A percentile compares a stretch with the other conserved stretches of the same genome.
Conservation (phyloP, 441 rosid species). For the Manihot esculenta region DNA sequence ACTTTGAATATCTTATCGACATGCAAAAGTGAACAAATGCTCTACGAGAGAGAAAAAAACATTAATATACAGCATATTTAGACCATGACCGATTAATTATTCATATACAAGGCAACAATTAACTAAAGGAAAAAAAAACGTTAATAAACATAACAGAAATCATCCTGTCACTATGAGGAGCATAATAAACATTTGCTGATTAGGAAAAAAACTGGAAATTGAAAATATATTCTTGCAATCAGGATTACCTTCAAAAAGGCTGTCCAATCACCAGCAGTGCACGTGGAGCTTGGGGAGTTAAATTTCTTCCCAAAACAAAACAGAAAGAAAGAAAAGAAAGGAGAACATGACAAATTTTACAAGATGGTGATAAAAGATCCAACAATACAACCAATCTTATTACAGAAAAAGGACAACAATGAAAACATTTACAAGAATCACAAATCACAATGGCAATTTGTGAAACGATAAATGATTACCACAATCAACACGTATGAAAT, state of each 20-base stretch:
- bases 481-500: background rate
- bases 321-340: conserved; percentile 32
- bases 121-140: background rate
- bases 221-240: conserved; percentile 1
- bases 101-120: background rate
- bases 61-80: conserved; percentile 9
- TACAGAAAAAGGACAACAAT: background rate
- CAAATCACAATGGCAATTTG: background rate
- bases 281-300: conserved; percentile 81
- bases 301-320: too few relatives aligned
- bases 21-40: conserved; percentile 79
- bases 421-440: background rate
- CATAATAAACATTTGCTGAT: background rate
- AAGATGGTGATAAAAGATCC: background rate
- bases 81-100: background rate
- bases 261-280: conserved; percentile 79
- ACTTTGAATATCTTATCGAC: conserved; percentile 84
- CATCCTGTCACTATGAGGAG: background rate
- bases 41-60: conserved; percentile 43
- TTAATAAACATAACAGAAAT: background rate
- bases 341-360: conserved; percentile 21
- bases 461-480: background rate
- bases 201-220: background rate
- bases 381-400: background rate
- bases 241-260: conserved; percentile 77